Evolutionary conservation across 495 filamentous ascomycete genomes (phyloP).

Genomic region (Rostrohypoxylon terebratum): DNA sequence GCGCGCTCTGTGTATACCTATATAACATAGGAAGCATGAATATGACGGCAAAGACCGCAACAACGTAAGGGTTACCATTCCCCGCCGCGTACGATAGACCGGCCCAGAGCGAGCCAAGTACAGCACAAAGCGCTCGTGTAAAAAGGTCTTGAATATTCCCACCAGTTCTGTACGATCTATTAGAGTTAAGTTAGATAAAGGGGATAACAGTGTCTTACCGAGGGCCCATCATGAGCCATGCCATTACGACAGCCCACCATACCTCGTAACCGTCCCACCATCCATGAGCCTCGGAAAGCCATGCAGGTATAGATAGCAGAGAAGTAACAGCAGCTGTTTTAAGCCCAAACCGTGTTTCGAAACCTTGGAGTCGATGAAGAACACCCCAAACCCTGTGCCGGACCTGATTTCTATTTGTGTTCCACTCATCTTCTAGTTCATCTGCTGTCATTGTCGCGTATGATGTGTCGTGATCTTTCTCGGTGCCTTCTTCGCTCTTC

Average conservation of each 20-base stretch:
- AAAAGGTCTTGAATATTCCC: slow-evolving; percentile 67
- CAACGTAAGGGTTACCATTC: slow-evolving; percentile 64
- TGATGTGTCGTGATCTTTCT: slow-evolving; percentile 34
- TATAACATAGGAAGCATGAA: slow-evolving; percentile 70
- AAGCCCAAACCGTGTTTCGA: slow-evolving; percentile 68
- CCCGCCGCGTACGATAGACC: slow-evolving; percentile 63
- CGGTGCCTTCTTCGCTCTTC: slow-evolving; percentile 38
- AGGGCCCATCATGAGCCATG: slow-evolving; percentile 70
- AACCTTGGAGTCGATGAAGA: slow-evolving; percentile 66
- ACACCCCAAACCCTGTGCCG: slow-evolving; percentile 61
- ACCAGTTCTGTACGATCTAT: slow-evolving; percentile 55
- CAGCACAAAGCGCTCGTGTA: slow-evolving; percentile 58
- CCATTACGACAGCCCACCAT: slow-evolving; percentile 70
- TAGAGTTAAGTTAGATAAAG: neutral
- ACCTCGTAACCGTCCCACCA: slow-evolving; percentile 67
- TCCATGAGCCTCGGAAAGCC: slow-evolving; percentile 53
- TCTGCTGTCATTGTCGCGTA: slow-evolving; percentile 44
- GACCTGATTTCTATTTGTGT: slow-evolving; percentile 48
- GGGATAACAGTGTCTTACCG: slow-evolving; percentile 29
- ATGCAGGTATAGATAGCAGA: slow-evolving; percentile 65
- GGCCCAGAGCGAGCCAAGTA: slow-evolving; percentile 66
- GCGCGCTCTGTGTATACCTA: slow-evolving; percentile 65
- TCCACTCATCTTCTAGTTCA: slow-evolving; percentile 38
- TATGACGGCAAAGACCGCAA: slow-evolving; percentile 66
- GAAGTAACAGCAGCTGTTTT: slow-evolving; percentile 65